Evolutionary conservation across 352 stramenopile genomes (phyloP).

Genomic region (Pythium graminicola): DNA sequence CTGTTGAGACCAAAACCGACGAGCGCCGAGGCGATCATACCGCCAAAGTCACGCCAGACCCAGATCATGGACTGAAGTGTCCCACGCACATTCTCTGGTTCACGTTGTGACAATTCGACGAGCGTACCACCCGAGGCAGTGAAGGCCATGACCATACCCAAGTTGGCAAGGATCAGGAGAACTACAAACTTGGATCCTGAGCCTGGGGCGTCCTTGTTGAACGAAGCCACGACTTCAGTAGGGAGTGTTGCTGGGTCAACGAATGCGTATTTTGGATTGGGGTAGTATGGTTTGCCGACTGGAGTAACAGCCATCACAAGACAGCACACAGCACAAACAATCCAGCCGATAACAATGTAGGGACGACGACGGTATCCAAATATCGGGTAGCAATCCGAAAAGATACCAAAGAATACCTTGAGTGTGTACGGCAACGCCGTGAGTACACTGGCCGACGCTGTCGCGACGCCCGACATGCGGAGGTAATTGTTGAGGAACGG

Average conservation of each 20-base stretch:
- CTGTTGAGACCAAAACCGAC: slow-evolving; percentile 33
- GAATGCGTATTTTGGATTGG: slow-evolving; percentile 12
- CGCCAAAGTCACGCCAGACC: slow-evolving; percentile 15
- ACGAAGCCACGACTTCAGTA: slow-evolving; percentile 3
- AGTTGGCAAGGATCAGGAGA: slow-evolving; percentile 44
- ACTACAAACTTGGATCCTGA: slow-evolving; percentile 31
- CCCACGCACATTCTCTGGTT: slow-evolving; percentile 26
- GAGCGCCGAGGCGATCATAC: slow-evolving; percentile 18
- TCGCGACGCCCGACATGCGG: slow-evolving; percentile 29
- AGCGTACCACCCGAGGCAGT: slow-evolving; percentile 38
- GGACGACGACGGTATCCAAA: slow-evolving; percentile 72
- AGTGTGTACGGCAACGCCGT: slow-evolving; percentile 52
- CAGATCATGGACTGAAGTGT: slow-evolving; percentile 29
- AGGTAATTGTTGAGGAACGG: slow-evolving; percentile 42
- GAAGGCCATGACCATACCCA: slow-evolving; percentile 52
- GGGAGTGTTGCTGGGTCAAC: slow-evolving; percentile 12
- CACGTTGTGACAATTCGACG: slow-evolving; percentile 33
- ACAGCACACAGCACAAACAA: slow-evolving; percentile 19
- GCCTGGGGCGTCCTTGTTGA: slow-evolving; percentile 26
- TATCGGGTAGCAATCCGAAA: slow-evolving; percentile 83
- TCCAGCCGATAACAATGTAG: slow-evolving; percentile 77
- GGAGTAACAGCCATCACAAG: slow-evolving; percentile 24
- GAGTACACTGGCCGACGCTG: slow-evolving; percentile 27
- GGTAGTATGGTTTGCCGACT: slow-evolving; percentile 25
- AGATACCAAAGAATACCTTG: slow-evolving; percentile 74